Conservation (phyloP, 2,329 filamentous ascomycete species). For the Aaosphaeria arxii region DNA sequence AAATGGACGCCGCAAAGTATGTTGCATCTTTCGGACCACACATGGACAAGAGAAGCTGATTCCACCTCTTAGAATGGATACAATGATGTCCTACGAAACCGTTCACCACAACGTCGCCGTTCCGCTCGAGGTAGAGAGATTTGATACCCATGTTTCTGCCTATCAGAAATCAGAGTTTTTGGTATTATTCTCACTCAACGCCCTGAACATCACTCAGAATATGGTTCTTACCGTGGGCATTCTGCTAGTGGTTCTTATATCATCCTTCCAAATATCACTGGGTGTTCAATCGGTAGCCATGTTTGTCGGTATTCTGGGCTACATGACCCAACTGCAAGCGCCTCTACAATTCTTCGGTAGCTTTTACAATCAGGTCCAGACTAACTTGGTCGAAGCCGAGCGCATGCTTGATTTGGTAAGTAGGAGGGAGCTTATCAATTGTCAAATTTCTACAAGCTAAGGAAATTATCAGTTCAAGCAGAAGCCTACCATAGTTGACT, state of each 20-base stretch:
- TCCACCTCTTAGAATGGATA: constrained; percentile 67
- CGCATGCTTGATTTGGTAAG: constrained; percentile 74
- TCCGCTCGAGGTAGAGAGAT: constrained; percentile 56
- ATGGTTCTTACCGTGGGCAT: constrained; percentile 63
- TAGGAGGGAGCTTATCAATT: too few relatives aligned
- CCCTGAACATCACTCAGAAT: constrained; percentile 61
- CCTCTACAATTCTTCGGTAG: constrained; percentile 79
- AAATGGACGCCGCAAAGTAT: constrained; percentile 92
- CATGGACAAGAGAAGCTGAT: constrained; percentile 1
- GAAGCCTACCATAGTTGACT: constrained; percentile 84
- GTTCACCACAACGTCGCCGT: constrained; percentile 66
- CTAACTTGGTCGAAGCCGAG: constrained; percentile 96
- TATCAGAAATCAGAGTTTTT: constrained; percentile 58
- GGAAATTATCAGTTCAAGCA: constrained; percentile 68
- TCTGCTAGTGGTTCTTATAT: constrained; percentile 66
- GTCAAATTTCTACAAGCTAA: too few relatives aligned
- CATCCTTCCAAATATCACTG: constrained; percentile 66
- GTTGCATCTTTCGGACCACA: constrained; percentile 12
- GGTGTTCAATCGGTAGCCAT: constrained; percentile 61
- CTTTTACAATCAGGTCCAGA: constrained; percentile 94
- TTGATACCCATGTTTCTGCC: constrained; percentile 53
- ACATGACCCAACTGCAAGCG: constrained; percentile 70
- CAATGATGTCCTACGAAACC: constrained; percentile 94
- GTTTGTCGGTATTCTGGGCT: constrained; percentile 69
- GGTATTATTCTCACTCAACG: constrained; percentile 56